Evolutionary conservation across 257 asterid genomes (phyloP).

Genomic region (Scutellaria minor): DNA sequence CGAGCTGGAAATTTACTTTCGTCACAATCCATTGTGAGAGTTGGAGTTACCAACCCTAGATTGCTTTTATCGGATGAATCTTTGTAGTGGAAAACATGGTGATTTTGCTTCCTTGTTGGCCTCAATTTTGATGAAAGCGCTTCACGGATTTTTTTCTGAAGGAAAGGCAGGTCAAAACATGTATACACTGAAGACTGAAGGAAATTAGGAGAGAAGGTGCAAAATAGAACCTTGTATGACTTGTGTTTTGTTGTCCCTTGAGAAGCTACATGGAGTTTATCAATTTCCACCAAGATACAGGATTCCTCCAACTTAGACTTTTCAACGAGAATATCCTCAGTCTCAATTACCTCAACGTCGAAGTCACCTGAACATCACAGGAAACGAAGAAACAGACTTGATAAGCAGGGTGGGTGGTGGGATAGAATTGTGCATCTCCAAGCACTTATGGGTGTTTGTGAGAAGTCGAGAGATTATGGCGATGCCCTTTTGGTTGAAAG

Average conservation of each 20-base stretch:
- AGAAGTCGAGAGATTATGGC: no score
- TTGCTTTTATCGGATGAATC: conserved; percentile 23
- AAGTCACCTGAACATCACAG: conserved; percentile 40
- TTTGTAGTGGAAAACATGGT: not conserved
- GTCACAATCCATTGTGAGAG: conserved; percentile 3
- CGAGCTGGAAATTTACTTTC: conserved; percentile 11
- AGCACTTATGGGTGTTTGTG: no score
- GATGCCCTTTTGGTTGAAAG: not conserved
- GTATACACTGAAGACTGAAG: not conserved
- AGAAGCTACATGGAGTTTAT: conserved; percentile 37
- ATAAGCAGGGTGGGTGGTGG: no score
- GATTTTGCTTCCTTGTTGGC: conserved; percentile 41
- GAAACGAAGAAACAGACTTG: not conserved
- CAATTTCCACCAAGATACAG: conserved; percentile 67
- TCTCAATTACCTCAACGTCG: conserved; percentile 42
- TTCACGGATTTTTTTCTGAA: conserved; percentile 63
- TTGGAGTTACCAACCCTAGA: not conserved
- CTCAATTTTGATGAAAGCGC: conserved; percentile 59
- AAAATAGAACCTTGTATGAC: conserved; percentile 67
- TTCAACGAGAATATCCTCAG: conserved; percentile 38
- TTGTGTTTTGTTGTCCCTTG: conserved; percentile 46
- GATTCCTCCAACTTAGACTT: conserved; percentile 58
- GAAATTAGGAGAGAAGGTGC: conserved; percentile 11
- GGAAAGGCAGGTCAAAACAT: conserved; percentile 17
- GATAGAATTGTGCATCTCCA: no score